These are phyloP conservation scores for Citrus sp. DNA, from an alignment of 345 rosid species.

Conservation along the genomic window DNA sequence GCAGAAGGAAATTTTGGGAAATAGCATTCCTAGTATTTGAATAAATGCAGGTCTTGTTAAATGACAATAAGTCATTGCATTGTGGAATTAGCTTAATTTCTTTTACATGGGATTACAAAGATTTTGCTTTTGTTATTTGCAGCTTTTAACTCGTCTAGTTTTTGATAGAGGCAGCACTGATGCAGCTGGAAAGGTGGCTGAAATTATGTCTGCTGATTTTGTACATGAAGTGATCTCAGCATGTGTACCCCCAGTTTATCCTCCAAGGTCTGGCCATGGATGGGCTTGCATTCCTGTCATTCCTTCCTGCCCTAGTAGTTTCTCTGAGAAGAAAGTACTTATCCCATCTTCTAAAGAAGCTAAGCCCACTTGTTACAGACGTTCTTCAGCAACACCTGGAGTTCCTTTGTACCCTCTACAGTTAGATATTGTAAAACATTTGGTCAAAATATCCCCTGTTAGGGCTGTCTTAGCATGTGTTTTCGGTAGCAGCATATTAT, in stretches of 20 bases:
- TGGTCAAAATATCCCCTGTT: constrained; percentile 91
- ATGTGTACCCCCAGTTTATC: constrained; percentile 96
- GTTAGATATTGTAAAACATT: constrained; percentile 82
- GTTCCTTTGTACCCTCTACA: constrained; percentile 88
- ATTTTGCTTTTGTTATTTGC: constrained; percentile 35
- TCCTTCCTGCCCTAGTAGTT: constrained; percentile 49
- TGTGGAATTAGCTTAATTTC: constrained; percentile 1
- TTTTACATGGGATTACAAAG: background rate
- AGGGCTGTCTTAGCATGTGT: constrained; percentile 95
- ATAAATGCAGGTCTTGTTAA: background rate
- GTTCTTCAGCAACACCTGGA: constrained; percentile 69
- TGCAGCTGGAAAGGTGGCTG: constrained; percentile 96
- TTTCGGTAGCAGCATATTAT: constrained; percentile 89
- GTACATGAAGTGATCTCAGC: constrained; percentile 97
- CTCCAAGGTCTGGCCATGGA: constrained; percentile 91
- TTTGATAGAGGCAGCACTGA: constrained; percentile 95
- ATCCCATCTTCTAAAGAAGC: constrained; percentile 70
- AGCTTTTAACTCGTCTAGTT: constrained; percentile 94
- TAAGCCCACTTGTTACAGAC: constrained; percentile 68
- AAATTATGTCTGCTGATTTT: constrained; percentile 94
- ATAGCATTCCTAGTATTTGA: background rate
- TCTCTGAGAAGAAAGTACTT: constrained; percentile 57
- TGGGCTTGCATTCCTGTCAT: constrained; percentile 95
- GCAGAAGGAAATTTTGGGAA: background rate
- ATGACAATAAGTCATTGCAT: background rate